Evolutionary conservation across 2,329 filamentous ascomycete species (phyloP).

Genomic region (Diplocarpon mali): DNA sequence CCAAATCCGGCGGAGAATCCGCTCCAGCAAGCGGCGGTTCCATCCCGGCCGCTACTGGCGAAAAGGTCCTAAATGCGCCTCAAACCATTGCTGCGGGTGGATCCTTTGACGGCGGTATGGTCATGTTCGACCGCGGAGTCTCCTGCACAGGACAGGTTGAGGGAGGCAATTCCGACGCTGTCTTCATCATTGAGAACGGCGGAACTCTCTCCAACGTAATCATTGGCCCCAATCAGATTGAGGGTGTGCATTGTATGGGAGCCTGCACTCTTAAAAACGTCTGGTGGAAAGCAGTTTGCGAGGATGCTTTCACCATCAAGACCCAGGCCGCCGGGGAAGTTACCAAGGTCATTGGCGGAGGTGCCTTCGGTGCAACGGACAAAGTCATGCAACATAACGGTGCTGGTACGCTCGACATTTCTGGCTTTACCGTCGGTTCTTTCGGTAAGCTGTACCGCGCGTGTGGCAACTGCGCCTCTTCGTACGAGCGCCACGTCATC

Average conservation of each 20-base stretch:
- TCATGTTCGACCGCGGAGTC: slow-evolving; percentile 32
- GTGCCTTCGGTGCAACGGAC: slow-evolving; percentile 32
- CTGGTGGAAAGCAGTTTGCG: slow-evolving; percentile 21
- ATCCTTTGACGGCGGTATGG: slow-evolving; percentile 37
- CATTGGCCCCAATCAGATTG: slow-evolving; percentile 27
- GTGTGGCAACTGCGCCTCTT: slow-evolving; percentile 37
- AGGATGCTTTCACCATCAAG: slow-evolving; percentile 21
- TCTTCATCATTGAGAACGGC: slow-evolving; percentile 26
- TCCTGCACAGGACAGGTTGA: slow-evolving; percentile 33
- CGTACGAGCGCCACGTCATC: slow-evolving; percentile 22
- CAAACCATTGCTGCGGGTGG: slow-evolving; percentile 32
- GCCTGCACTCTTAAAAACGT: slow-evolving; percentile 23
- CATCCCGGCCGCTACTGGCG: slow-evolving; percentile 4
- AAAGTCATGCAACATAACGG: slow-evolving; percentile 34
- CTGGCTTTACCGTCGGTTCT: slow-evolving; percentile 32
- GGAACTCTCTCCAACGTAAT: slow-evolving; percentile 28
- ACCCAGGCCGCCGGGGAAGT: slow-evolving; percentile 26
- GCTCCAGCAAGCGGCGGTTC: neutral
- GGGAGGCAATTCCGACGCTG: slow-evolving; percentile 29
- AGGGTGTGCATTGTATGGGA: slow-evolving; percentile 23
- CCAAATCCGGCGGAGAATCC: neutral
- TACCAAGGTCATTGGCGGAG: slow-evolving; percentile 33
- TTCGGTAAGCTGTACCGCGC: slow-evolving; percentile 39
- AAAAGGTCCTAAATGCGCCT: slow-evolving; percentile 2
- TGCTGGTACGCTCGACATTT: slow-evolving; percentile 27